Percentiles rank a stretch among this genome's conserved stretches.
phyloP scores from a whole-genome alignment of 2,329 filamentous ascomycete genomes.

The Seiridium unicorne region DNA sequence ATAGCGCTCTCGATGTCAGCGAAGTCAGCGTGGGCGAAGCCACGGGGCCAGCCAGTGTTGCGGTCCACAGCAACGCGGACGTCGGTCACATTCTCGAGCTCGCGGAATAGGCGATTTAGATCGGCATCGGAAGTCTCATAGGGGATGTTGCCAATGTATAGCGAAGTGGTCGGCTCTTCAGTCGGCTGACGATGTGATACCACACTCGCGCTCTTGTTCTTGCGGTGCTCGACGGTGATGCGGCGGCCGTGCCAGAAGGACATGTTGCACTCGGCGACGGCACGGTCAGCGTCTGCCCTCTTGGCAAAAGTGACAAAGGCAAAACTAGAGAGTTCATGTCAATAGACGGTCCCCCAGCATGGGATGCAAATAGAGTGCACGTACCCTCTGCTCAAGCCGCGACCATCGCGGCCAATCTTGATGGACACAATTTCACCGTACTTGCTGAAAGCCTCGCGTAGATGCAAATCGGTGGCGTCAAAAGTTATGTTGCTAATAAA shows the following conservation, averaged over 20 bases:
- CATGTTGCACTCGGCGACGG: constrained; percentile 22
- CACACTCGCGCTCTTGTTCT: not conserved
- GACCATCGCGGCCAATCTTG: constrained; percentile 23
- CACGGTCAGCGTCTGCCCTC: constrained; percentile 15
- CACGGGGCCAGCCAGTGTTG: constrained; percentile 74
- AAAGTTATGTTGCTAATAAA: constrained; percentile 72
- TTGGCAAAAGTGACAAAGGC: constrained; percentile 23
- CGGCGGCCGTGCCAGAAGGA: constrained; percentile 33
- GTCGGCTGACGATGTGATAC: not conserved
- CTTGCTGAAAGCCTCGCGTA: constrained; percentile 57
- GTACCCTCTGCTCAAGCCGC: constrained; percentile 30
- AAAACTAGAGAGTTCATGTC: constrained; percentile 18
- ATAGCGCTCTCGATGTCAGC: constrained; percentile 63
- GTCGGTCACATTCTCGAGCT: constrained; percentile 68
- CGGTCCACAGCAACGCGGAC: constrained; percentile 82
- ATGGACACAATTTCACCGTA: constrained; percentile 25
- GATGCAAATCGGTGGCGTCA: constrained; percentile 60
- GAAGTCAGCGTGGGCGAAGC: constrained; percentile 85
- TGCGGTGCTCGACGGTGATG: constrained; percentile 21
- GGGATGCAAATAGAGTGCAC: constrained; percentile 7
- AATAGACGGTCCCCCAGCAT: not conserved
- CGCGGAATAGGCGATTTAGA: constrained; percentile 73
- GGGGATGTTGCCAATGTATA: constrained; percentile 84
- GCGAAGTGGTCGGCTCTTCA: constrained; percentile 54
- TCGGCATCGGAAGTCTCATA: constrained; percentile 84